Evolutionary conservation across 1,284 basidiomycete species (phyloP), one percentile per base, ranked within the genome.

Genomic region (Psilocybe mexicana): DNA sequence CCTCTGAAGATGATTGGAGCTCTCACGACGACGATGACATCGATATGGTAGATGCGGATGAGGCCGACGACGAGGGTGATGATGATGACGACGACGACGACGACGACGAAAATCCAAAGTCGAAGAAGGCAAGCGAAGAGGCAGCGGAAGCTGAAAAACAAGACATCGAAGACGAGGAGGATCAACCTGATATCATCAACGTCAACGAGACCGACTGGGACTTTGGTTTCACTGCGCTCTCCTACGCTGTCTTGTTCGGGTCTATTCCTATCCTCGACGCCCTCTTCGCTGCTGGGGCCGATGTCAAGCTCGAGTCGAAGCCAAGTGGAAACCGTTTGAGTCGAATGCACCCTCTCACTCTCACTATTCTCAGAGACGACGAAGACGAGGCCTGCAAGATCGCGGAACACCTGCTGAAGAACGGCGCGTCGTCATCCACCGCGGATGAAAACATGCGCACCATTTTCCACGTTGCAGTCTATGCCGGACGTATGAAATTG

Each of bases 161-260:
- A 53, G 70, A 79, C 7, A 78, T 77, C 0, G 82, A 83, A 45
- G 81, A 82, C 61, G 71, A 76, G 14, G 69, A 73, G 5, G 78
- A 81, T 42, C 69, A 70, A 43, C 81, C 81, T 0, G 84, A 85
- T 59, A 72, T 86, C 40, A 72, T 86, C 28, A 79, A 84, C 45
- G 66, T 85, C 60, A 76, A 84, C 54, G 70, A 74, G 1, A 56
- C 75, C 0, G 84, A 86, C 65, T 87, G 84, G 85, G 84, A 86
- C 65, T 76, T 80, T 55, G 74, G 74, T 3, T 77, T 82, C 59
- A 77, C 79, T 0, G 76, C 85, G 4, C 72, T 86, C n/a, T 71
- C 72, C 35, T 82, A 83, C 61, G 83, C 80, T 2, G 74, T 83
- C 42, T 63, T 82, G 2, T 79, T 73, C 23, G 81, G 76, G 3